Percentiles rank a stretch among this genome's conserved stretches.
These are phyloP conservation scores for Tolypocladium endophyticum DNA, from an alignment of 2,329 filamentous ascomycete species.

Conservation along the genomic window DNA sequence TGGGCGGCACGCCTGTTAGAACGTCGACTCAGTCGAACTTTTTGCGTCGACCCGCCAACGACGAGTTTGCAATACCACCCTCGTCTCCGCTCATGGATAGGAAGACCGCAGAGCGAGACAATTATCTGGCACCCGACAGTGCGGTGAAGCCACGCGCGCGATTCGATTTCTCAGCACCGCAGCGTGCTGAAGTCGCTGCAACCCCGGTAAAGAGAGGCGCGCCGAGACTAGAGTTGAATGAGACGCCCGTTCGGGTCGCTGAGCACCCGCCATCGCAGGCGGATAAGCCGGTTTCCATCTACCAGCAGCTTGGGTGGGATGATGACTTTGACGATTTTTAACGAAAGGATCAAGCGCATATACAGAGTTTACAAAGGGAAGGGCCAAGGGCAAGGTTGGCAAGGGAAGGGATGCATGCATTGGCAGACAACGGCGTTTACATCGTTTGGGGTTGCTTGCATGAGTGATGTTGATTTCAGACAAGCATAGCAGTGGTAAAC, in stretches of 20 bases:
- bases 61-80: slow-evolving; percentile 18
- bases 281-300: slow-evolving; percentile 32
- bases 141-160: slow-evolving; percentile 7
- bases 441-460: not conserved
- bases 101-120: slow-evolving; percentile 7
- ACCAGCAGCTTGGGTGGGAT: slow-evolving; percentile 47
- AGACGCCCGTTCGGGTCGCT: slow-evolving; percentile 6
- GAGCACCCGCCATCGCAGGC: slow-evolving; percentile 10
- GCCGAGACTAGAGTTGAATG: slow-evolving; percentile 5
- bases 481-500: not conserved
- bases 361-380: slow-evolving; percentile 5
- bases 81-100: slow-evolving; percentile 24
- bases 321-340: slow-evolving; percentile 40
- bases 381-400: not conserved
- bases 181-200: slow-evolving; percentile 17
- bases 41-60: slow-evolving; percentile 14
- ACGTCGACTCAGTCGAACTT: slow-evolving; percentile 14
- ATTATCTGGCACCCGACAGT: slow-evolving; percentile 6
- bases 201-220: slow-evolving; percentile 28
- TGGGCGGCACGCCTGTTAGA: slow-evolving; percentile 20
- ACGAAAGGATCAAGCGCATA: slow-evolving; percentile 13
- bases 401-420: not conserved
- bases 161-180: slow-evolving; percentile 8
- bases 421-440: not conserved
- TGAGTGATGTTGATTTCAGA: not conserved